These are phyloP conservation scores for Cyberlindnera japonica DNA, from an alignment of 805 yeast genomes.

Conservation along the genomic window DNA sequence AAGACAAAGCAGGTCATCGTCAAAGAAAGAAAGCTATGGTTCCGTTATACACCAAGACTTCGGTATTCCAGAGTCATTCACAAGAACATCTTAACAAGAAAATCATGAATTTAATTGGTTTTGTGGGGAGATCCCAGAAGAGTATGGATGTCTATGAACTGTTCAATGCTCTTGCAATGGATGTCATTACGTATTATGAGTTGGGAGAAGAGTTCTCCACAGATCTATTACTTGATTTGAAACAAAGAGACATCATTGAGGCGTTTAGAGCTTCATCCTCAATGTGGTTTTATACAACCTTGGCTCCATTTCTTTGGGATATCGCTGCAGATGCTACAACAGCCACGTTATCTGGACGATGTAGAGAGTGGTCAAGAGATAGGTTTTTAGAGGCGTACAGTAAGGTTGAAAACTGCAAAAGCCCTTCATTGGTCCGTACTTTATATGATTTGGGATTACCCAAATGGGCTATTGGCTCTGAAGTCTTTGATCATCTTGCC, in stretches of 20 bases:
- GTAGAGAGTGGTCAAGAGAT: slow-evolving; percentile 43
- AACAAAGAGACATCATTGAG: slow-evolving; percentile 41
- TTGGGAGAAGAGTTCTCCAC: slow-evolving; percentile 50
- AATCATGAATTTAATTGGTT: slow-evolving; percentile 28
- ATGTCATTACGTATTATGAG: slow-evolving; percentile 58
- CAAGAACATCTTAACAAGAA: slow-evolving; percentile 34
- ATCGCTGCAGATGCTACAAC: slow-evolving; percentile 43
- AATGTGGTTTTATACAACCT: slow-evolving; percentile 64
- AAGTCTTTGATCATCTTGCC: slow-evolving; percentile 59
- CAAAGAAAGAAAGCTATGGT: slow-evolving; percentile 38
- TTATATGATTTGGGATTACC: slow-evolving; percentile 25
- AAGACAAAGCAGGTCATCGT: slow-evolving; percentile 47
- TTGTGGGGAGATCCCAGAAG: slow-evolving; percentile 12
- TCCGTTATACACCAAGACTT: slow-evolving; percentile 43
- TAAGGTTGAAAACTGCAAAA: slow-evolving; percentile 19
- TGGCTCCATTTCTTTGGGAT: slow-evolving; percentile 51
- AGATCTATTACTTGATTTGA: slow-evolving; percentile 37
- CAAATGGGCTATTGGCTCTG: slow-evolving; percentile 39
- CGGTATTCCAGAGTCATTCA: slow-evolving; percentile 31
- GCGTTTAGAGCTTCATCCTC: slow-evolving; percentile 48
- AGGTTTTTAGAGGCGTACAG: slow-evolving; percentile 28
- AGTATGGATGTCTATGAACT: slow-evolving; percentile 52
- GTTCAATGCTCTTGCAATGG: slow-evolving; percentile 73
- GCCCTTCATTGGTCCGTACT: slow-evolving; percentile 13
- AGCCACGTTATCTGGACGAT: slow-evolving; percentile 34